Percentiles rank a stretch among this genome's conserved stretches.
Conservation (phyloP, 306 rosid genomes). For the Vachellia pachyceras region DNA sequence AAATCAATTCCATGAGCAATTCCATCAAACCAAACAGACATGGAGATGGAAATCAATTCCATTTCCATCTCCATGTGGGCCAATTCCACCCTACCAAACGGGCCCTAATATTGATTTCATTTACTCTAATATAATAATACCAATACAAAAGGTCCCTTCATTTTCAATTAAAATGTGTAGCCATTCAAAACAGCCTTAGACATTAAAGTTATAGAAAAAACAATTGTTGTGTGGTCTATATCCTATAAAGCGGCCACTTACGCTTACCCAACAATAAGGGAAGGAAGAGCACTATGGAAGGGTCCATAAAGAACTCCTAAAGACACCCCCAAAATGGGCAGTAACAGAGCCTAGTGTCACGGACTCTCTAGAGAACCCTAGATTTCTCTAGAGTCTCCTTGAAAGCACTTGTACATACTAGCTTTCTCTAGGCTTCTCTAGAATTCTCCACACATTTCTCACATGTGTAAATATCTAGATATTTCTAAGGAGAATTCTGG, state of each 20-base stretch:
- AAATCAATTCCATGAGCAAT: too few species aligned
- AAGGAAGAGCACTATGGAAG: not conserved
- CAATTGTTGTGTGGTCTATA: not conserved
- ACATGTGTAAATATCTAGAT: too few species aligned
- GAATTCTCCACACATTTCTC: too few species aligned
- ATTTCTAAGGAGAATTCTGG: too few species aligned
- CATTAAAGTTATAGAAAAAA: not conserved
- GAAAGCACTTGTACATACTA: too few species aligned
- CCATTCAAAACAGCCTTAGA: not conserved
- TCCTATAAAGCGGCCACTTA: not conserved
- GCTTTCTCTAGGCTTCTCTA: too few species aligned
- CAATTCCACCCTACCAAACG: too few species aligned
- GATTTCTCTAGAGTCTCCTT: too few species aligned
- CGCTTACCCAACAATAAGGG: not conserved
- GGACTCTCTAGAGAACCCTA: too few species aligned
- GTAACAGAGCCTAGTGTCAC: not conserved
- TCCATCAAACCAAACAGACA: too few species aligned
- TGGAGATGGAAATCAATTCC: too few species aligned
- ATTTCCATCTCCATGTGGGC: too few species aligned
- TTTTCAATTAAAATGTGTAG: not conserved
- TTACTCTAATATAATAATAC: not conserved
- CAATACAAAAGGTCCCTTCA: not conserved
- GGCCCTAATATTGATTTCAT: not conserved
- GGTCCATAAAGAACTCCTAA: not conserved
- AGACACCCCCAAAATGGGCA: not conserved